Evolutionary conservation across 495 filamentous ascomycete species (phyloP).

Genomic region (Bacidia gigantensis): DNA sequence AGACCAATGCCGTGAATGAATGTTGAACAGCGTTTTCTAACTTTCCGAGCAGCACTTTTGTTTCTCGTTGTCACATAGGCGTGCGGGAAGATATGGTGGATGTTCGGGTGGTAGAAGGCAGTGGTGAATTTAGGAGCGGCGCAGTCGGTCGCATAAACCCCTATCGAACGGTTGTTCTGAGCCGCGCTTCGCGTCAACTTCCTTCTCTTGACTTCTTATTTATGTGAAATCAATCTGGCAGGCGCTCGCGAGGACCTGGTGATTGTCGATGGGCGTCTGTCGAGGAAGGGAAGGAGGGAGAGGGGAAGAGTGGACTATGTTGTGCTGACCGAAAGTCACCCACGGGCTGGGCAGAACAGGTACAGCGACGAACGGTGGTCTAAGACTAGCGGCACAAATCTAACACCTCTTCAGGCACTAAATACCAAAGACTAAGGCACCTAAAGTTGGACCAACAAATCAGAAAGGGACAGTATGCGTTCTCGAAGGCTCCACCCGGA

Average conservation of each 20-base stretch:
- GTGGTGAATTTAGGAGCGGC: constrained; percentile 1
- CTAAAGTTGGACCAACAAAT: neutral
- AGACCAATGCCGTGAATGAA: neutral
- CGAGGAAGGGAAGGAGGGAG: neutral
- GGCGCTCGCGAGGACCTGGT: neutral
- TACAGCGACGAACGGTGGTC: too few species aligned
- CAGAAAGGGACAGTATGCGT: neutral
- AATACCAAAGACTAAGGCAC: neutral
- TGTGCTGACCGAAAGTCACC: neutral
- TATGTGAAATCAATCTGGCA: neutral
- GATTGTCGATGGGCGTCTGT: neutral
- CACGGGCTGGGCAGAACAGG: neutral
- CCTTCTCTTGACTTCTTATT: neutral
- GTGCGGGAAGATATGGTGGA: neutral
- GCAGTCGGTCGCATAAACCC: neutral
- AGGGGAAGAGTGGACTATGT: neutral
- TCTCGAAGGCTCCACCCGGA: neutral
- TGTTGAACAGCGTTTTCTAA: too few species aligned
- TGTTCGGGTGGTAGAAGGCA: neutral
- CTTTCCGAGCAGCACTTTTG: too few species aligned
- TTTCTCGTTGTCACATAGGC: neutral
- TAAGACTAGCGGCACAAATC: neutral
- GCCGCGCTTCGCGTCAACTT: neutral
- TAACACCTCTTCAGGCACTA: too few species aligned
- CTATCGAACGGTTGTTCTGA: neutral